phyloP scores from a whole-genome alignment of 2,329 filamentous ascomycete genomes.

The Hymenoscyphus infarciens region DNA sequence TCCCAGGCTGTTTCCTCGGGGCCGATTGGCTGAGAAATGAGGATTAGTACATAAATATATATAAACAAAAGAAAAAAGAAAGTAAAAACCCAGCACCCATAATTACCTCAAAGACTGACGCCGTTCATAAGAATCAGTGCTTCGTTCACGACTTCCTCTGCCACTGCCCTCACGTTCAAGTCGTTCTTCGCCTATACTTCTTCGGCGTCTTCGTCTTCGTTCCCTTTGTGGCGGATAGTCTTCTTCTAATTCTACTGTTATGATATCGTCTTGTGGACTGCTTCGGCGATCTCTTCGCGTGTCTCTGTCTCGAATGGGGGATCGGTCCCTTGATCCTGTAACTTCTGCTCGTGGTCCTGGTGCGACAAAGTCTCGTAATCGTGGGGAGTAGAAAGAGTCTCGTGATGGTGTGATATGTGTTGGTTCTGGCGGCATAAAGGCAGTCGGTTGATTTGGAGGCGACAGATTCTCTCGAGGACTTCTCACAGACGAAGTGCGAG shows the following conservation, averaged over 20 bases:
- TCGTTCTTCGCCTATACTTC: not conserved
- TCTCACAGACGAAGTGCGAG: not conserved
- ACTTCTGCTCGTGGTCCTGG: not conserved
- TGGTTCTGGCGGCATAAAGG: not conserved
- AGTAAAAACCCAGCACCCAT: not conserved
- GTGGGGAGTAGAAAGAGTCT: not conserved
- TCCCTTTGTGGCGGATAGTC: not conserved
- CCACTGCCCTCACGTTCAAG: not conserved
- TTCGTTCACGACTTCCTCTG: not conserved
- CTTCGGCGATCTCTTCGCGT: not conserved
- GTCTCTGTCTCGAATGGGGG: not conserved
- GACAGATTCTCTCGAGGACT: too few species aligned
- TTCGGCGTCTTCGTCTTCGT: not conserved
- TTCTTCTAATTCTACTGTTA: not conserved
- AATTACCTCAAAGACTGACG: conserved; percentile 4
- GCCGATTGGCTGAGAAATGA: not conserved
- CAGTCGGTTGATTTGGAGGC: not conserved
- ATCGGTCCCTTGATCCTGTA: not conserved
- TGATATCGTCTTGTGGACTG: not conserved
- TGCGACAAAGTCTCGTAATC: not conserved
- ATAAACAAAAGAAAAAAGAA: conserved; percentile 4
- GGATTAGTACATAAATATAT: not conserved
- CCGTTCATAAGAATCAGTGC: not conserved
- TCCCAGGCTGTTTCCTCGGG: not conserved
- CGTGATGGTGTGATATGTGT: not conserved